phyloP scores from a whole-genome alignment of 192 early-diverging fungal genomes.

The Pilaira anomala region DNA sequence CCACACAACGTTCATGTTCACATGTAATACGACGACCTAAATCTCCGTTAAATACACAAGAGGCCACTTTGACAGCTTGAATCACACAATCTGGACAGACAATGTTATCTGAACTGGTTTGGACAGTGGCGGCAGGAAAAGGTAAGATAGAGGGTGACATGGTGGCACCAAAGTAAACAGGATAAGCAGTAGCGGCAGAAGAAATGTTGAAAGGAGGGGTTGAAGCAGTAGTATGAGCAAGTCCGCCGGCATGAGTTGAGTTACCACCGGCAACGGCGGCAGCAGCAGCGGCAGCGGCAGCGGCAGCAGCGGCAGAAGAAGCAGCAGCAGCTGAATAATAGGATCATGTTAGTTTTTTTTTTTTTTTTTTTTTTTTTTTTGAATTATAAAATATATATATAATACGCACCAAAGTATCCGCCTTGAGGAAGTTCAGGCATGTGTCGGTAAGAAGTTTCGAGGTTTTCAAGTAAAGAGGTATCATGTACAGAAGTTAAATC shows the following conservation, averaged over 20 bases:
- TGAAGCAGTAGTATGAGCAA: conserved; percentile 9
- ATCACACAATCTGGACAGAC: conserved; percentile 48
- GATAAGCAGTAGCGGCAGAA: conserved; percentile 27
- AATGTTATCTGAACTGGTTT: conserved; percentile 28
- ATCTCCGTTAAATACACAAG: conserved; percentile 47
- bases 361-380: conserved; percentile 13
- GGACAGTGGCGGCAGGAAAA: conserved; percentile 23
- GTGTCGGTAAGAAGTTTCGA: conserved; percentile 22
- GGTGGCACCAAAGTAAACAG: conserved; percentile 23
- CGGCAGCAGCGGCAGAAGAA: no score
- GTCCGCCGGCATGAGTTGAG: not conserved
- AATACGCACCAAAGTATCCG: conserved; percentile 23
- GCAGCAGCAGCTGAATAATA: no score
- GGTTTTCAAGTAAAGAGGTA: conserved; percentile 27
- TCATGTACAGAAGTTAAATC: conserved; percentile 24
- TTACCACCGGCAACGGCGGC: no score
- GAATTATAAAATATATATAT: not conserved
- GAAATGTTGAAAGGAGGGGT: conserved; percentile 28
- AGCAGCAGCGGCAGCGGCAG: no score
- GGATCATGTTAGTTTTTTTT: conserved; percentile 4
- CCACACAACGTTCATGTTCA: conserved; percentile 33
- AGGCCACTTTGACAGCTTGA: conserved; percentile 44
- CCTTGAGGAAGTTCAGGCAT: conserved; percentile 3
- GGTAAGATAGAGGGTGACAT: conserved; percentile 14
- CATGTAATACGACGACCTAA: conserved; percentile 45